Percentiles rank a stretch among this genome's conserved stretches.
Evolutionary conservation across 2,329 filamentous ascomycete genomes (phyloP).

Genomic region (Fusarium coffeatum): DNA sequence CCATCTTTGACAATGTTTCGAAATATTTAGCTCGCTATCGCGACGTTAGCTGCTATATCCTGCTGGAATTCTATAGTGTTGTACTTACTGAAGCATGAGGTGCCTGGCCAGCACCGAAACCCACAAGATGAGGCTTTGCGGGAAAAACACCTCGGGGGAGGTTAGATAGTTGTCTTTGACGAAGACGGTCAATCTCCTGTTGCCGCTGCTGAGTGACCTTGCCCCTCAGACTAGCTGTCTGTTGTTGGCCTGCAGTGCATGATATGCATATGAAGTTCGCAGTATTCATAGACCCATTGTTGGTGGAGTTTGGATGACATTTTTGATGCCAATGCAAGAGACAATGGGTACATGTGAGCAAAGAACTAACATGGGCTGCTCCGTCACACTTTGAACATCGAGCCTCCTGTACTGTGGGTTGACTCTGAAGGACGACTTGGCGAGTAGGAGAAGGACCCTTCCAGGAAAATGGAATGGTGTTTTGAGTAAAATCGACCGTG

Average conservation of each 20-base stretch:
- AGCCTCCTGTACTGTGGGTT: background rate
- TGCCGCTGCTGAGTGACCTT: conserved; percentile 36
- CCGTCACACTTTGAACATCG: conserved; percentile 38
- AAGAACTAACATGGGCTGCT: background rate
- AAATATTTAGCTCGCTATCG: conserved; percentile 56
- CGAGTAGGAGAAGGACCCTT: conserved; percentile 4
- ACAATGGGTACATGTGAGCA: conserved; percentile 42
- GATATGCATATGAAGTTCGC: conserved; percentile 34
- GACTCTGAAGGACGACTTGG: conserved; percentile 1
- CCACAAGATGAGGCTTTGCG: conserved; percentile 53
- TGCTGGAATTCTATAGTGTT: background rate
- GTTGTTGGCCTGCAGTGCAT: conserved; percentile 31
- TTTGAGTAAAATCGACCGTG: conserved; percentile 49
- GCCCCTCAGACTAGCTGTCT: conserved; percentile 17
- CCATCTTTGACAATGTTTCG: conserved; percentile 51
- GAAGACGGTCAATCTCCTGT: conserved; percentile 48
- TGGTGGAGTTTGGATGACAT: conserved; percentile 33
- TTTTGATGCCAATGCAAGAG: conserved; percentile 43
- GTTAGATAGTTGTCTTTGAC: conserved; percentile 49
- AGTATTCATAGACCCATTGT: conserved; percentile 2
- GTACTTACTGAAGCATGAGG: conserved; percentile 51
- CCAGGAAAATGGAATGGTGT: conserved; percentile 48
- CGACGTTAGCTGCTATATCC: background rate
- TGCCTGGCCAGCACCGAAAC: conserved; percentile 53
- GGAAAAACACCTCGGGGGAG: conserved; percentile 51